phyloP scores from a whole-genome alignment of 345 rosid species.

The Camelina neglecta region DNA sequence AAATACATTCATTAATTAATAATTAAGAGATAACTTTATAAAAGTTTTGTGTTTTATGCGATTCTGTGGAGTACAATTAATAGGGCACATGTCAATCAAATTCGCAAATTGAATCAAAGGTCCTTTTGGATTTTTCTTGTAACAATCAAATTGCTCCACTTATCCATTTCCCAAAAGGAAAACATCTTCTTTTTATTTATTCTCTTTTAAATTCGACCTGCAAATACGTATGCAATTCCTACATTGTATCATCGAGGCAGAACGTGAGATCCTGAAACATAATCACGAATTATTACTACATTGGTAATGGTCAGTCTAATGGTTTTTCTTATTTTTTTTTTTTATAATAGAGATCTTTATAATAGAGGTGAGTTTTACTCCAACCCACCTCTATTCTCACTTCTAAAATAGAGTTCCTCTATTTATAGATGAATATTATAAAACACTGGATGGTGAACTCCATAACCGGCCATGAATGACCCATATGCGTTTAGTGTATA shows the following conservation, averaged over 20 bases:
- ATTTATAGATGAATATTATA: no score
- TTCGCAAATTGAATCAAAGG: slow-evolving; percentile 34
- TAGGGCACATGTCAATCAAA: slow-evolving; percentile 41
- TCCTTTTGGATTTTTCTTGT: slow-evolving; percentile 21
- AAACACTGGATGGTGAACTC: no score
- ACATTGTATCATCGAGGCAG: slow-evolving; percentile 7
- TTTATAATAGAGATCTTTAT: no score
- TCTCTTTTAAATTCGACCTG: slow-evolving; percentile 31
- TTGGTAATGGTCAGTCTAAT: no score
- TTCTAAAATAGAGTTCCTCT: no score
- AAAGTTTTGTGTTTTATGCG: slow-evolving; percentile 32
- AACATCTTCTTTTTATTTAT: slow-evolving; percentile 16
- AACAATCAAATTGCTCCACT: slow-evolving; percentile 40
- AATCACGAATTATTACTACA: not conserved
- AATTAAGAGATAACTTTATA: slow-evolving; percentile 29
- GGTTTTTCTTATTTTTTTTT: no score
- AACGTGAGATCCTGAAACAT: slow-evolving; percentile 2
- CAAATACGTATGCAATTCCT: slow-evolving; percentile 6
- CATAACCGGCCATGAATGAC: no score
- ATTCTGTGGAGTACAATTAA: slow-evolving; percentile 28
- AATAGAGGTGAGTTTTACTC: no score
- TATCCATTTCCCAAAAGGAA: slow-evolving; percentile 42
- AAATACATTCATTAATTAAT: slow-evolving; percentile 8
- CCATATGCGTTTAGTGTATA: no score
- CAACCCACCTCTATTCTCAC: no score